Evolutionary conservation across 495 filamentous ascomycete species (phyloP), one percentile per base, ranked within the genome.

Genomic region (Polyplosphaeria fusca): DNA sequence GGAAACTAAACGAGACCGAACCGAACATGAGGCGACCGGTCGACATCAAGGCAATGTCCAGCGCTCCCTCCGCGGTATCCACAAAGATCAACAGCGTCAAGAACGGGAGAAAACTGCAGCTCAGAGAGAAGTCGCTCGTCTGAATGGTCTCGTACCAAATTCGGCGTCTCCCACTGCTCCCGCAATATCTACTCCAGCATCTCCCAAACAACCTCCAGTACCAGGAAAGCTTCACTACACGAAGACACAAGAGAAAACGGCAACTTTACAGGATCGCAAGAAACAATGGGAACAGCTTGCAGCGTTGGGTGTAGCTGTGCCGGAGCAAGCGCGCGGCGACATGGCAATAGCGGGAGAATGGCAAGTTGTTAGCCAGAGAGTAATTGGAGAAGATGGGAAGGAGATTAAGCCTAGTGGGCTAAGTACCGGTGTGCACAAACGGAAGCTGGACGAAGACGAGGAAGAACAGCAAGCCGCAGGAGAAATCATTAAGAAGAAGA

Each of bases 301-400:
- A 3, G 88, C 86, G 45, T 81, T 99, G 78, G 93, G 93, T 0
- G 82, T 99, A 39, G 80, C 81, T 16, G 81, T 97, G 28, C 93
- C 93, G 11, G 84, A 90, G 25, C 86, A 92, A 63, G 83, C 84
- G 60, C 76, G 89, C 47, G 71, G 76, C 5, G 86, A 90, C 50
- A 84, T 96, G 82, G 90, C 90, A 3, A 79, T 96, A 75, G 84
- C 84, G n/a, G 89, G 93, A 19, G 87, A 93, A 41, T 99, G 93
- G 93, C 79, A 87, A 64, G 86, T 85, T 5, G 80, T 87, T 0
- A 78, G 80, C 2, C 81, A 84, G 66, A 74, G 61, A n/a, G 22
- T 46, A 4, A 35, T 57, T 2, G 39, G 41, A 39, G 46, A 64
- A 56, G 43, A 63, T 72, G 14, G 78, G 44, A 73, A 79, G 18